A percentile compares a stretch with the other conserved stretches of the same genome.
These are phyloP conservation scores for Xylariales sp. DNA, from an alignment of 2,329 filamentous ascomycete genomes.

Conservation along the genomic window DNA sequence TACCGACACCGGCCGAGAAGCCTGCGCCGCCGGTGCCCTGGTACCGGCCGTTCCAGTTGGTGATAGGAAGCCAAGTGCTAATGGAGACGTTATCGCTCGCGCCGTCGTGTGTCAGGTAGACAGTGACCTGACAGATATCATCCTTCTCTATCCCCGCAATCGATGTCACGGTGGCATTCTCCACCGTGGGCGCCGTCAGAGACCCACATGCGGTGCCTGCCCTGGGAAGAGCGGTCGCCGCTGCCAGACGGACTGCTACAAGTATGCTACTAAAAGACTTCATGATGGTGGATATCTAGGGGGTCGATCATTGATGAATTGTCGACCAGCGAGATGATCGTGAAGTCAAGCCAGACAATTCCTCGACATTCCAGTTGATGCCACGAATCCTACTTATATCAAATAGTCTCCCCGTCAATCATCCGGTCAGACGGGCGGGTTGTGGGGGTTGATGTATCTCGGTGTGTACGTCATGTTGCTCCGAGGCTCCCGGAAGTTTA, in stretches of 20 bases:
- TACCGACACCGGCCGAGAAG: slow-evolving; percentile 18
- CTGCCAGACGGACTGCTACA: not conserved
- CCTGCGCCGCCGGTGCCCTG: slow-evolving; percentile 26
- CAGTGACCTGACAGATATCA: slow-evolving; percentile 2
- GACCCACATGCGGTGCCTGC: not conserved
- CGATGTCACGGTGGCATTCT: slow-evolving; percentile 3
- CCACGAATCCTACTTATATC: too few species aligned
- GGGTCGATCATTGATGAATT: too few species aligned
- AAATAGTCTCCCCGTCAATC: too few species aligned
- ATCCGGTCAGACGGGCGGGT: too few species aligned
- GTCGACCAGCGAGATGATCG: too few species aligned
- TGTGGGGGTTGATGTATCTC: too few species aligned
- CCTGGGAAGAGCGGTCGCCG: not conserved
- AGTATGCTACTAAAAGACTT: not conserved
- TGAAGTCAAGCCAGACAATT: too few species aligned
- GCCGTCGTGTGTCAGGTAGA: slow-evolving; percentile 1
- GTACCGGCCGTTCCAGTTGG: slow-evolving; percentile 23
- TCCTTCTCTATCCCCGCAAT: not conserved
- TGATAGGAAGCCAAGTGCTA: not conserved
- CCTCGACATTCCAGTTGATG: too few species aligned
- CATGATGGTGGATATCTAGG: too few species aligned
- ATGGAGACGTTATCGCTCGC: slow-evolving; percentile 3
- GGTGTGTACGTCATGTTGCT: too few species aligned
- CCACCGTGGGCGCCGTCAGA: slow-evolving; percentile 2
- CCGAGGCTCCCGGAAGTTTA: too few species aligned